Percentiles rank a stretch among this genome's conserved stretches.
These are phyloP conservation scores for Themeda triandra DNA, from an alignment of 176 grass and related monocot genomes.

Conservation along the genomic window DNA sequence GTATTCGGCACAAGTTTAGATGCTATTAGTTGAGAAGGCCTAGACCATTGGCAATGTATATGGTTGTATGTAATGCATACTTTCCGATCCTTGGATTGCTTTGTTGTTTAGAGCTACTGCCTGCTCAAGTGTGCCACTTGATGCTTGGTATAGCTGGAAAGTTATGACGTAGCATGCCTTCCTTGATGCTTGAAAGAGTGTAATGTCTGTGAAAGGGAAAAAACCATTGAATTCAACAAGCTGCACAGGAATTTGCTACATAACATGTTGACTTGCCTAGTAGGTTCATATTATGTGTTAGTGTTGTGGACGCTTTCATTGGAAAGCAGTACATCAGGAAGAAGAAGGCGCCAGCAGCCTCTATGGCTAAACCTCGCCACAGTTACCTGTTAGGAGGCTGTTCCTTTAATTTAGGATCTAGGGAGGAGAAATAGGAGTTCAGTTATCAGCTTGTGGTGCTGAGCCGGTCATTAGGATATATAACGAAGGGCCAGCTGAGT, in stretches of 20 bases:
- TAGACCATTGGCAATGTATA: background rate
- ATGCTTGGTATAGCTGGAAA: background rate
- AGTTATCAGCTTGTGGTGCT: no score
- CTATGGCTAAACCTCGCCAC: no score
- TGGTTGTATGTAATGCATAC: background rate
- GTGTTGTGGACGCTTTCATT: no score
- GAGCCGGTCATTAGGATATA: no score
- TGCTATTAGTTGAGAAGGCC: background rate
- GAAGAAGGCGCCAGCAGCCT: no score
- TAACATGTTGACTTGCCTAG: background rate
- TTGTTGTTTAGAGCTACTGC: background rate
- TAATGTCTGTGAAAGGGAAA: background rate
- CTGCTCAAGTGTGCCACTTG: background rate
- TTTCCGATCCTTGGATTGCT: background rate
- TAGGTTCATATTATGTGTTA: background rate
- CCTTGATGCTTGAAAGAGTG: background rate
- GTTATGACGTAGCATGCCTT: no score
- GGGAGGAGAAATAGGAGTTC: no score
- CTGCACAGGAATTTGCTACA: background rate
- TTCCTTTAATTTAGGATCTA: no score
- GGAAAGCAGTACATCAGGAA: no score
- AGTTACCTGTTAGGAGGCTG: no score
- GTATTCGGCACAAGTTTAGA: no score
- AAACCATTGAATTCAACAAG: background rate
- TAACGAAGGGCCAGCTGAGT: no score